Evolutionary conservation across 345 rosid species (phyloP), one percentile per base, ranked within the genome.

Genomic region (Moricandia arvensis): DNA sequence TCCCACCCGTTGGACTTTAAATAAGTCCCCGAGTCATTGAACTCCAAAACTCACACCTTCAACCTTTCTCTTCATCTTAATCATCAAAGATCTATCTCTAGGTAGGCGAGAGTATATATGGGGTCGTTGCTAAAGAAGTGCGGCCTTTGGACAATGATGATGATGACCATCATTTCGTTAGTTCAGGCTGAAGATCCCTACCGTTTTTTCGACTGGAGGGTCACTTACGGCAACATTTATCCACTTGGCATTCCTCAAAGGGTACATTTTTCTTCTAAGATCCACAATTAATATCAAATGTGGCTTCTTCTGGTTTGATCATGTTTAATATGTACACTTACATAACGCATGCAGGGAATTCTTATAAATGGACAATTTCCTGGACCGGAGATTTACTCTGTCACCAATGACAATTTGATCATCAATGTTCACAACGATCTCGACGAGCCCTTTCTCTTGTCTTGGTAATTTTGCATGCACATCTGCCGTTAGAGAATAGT

Each of bases 351-450:
- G 24, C 6, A 89, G 99, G 99, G 97, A 63, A 95, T 95, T 75
- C 81, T 95, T 60, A 92, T 95, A 3, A 95, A 95, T 53, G 97
- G 97, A 67, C 87, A 87, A 75, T 95, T 92, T 81, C 99, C 99
- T 9, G 99, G 99, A 37, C 99, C 99, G 4, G 91, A 90, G 16
- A 71, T 95, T 16, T 82, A 85, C 79, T 85, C 88, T 0, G 88
- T 87, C 38, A 92, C 97, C 54, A 92, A 92, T 72, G 93, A 95
- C 75, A 92, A 95, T 79, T 83, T 95, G 73, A 83, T 95, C 72
- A 83, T 95, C 84, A 95, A 89, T 78, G 97, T 95, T 43, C 84
- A 76, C 68, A 95, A 95, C 81, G 87, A 82, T 73, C 77, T 95
- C 58, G 74, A 81, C 7, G 93, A 95, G 69, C 97, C 99, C 13